Percentiles rank a stretch among this genome's conserved stretches.
Conservation (phyloP, 2,329 filamentous ascomycete genomes). For the Fusarium multiceps region DNA sequence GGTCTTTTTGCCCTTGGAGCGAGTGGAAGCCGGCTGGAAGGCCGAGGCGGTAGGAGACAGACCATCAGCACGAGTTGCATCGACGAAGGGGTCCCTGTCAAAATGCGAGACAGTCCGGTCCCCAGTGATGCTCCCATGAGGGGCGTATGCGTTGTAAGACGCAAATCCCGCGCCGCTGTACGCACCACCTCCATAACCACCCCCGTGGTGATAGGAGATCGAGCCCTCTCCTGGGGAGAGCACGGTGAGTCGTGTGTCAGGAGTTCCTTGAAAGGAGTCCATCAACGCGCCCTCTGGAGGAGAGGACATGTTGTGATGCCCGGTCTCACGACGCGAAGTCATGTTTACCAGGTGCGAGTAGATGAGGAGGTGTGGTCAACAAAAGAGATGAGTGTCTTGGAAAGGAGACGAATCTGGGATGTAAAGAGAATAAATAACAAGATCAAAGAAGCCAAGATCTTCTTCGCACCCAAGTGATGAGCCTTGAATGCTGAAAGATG, state of each 20-base stretch:
- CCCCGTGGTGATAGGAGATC: background rate
- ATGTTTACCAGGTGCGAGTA: constrained; percentile 44
- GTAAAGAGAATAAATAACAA: constrained; percentile 20
- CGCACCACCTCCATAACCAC: background rate
- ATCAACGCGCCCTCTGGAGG: constrained; percentile 63
- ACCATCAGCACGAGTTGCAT: constrained; percentile 47
- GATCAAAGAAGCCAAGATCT: constrained; percentile 35
- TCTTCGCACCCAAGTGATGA: constrained; percentile 17
- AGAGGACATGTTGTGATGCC: constrained; percentile 59
- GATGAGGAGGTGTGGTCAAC: background rate
- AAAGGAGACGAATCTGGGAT: constrained; percentile 18
- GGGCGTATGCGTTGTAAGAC: constrained; percentile 25
- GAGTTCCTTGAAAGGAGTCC: constrained; percentile 71
- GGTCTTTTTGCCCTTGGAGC: constrained; percentile 11
- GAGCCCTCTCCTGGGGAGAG: constrained; percentile 69
- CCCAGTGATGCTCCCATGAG: constrained; percentile 40
- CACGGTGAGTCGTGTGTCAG: constrained; percentile 70
- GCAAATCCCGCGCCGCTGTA: background rate
- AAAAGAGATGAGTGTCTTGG: constrained; percentile 15
- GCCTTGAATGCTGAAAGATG: constrained; percentile 23
- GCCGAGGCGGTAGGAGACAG: constrained; percentile 72
- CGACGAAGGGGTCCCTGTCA: constrained; percentile 68
- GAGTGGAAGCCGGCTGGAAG: constrained; percentile 63
- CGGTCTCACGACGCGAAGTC: constrained; percentile 56
- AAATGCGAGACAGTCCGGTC: constrained; percentile 36